Evolutionary conservation across 345 rosid genomes (phyloP).

Genomic region (Lumnitzera littorea): DNA sequence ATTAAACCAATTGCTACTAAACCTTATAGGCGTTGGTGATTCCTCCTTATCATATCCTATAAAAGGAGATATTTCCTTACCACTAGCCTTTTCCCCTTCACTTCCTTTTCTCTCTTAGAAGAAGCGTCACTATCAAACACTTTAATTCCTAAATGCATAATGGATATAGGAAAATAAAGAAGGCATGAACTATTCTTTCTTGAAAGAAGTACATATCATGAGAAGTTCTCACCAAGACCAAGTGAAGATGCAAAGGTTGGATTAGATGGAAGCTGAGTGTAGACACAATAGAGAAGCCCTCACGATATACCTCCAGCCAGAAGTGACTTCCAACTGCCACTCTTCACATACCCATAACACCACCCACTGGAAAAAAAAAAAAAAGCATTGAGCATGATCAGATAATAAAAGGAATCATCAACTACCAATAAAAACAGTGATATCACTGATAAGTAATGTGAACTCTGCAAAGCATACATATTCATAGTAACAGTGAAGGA

Average conservation of each 20-base stretch:
- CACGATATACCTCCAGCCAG: conserved; percentile 77
- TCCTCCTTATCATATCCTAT: no score
- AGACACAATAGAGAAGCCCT: conserved; percentile 53
- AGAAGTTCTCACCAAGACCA: conserved; percentile 59
- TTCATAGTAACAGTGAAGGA: no score
- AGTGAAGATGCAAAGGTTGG: conserved; percentile 71
- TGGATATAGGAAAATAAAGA: neutral
- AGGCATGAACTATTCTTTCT: neutral
- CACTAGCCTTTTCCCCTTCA: no score
- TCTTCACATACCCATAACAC: conserved; percentile 77
- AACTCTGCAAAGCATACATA: no score
- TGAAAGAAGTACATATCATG: neutral
- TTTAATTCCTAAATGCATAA: no score
- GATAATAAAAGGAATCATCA: neutral
- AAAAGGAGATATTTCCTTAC: no score
- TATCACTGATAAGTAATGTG: no score
- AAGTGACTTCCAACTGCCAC: conserved; percentile 82
- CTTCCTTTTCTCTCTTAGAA: no score
- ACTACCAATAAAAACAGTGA: no score
- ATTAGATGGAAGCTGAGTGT: conserved; percentile 58
- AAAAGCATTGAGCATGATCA: neutral
- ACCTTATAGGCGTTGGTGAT: no score
- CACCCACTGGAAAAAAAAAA: conserved; percentile 53
- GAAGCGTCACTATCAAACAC: no score
- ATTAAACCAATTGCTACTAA: no score